Base-by-base conservation (phyloP, 371 early-diverging fungal species). In the Syncephalastrum sp. region DNA sequence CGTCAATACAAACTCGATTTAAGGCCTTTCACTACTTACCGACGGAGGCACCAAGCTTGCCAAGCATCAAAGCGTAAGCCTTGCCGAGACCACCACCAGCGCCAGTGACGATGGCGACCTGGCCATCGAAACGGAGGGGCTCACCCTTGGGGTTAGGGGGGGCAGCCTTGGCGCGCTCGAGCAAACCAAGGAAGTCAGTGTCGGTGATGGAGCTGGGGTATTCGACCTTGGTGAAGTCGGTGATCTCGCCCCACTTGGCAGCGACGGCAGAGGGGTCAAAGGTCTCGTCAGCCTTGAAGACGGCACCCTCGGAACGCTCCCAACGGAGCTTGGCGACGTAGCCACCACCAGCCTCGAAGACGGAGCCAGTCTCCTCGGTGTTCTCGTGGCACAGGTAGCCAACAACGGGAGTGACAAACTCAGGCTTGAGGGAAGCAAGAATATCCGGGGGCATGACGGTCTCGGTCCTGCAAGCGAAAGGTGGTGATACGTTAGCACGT, bases 331-430 rank as follows among this genome's bases (percentile, higher is more conserved):
- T 95, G 61, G 92, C 81, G 44, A 92, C 87, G 61, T 83, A 93
- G n/a, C 99, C 98, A 41, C 96, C 97, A 51, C 97, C 98, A 3
- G 92, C 89, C 84, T 97, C 96, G 61, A 89, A 98, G 65, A 96
- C 61, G 24, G 85, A 85, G 53, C 98, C 99, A 58, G 72, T 92
- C 68, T 96, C 96, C 64, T 76, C 75, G 44, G 88, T 87, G 16
- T 81, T 72, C 65, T 97, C 95, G 77, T 98, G 98, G 69, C 88
- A 85, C 29, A 99, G 86, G 70, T 85, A 95, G 42, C 87, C 93
- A 42, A 98, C 98, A 47, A 99, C 77, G n/a, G 98, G 98, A 14
- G 95, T 90, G 47, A 97, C 91, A 72, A 88, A 95, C 64, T 98
- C 96, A 59, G 99, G 99, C 79, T 96, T 97, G 45, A 99, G 84